Conservation (phyloP, 192 early-diverging fungal species). For the Gonapodya prolifera region DNA sequence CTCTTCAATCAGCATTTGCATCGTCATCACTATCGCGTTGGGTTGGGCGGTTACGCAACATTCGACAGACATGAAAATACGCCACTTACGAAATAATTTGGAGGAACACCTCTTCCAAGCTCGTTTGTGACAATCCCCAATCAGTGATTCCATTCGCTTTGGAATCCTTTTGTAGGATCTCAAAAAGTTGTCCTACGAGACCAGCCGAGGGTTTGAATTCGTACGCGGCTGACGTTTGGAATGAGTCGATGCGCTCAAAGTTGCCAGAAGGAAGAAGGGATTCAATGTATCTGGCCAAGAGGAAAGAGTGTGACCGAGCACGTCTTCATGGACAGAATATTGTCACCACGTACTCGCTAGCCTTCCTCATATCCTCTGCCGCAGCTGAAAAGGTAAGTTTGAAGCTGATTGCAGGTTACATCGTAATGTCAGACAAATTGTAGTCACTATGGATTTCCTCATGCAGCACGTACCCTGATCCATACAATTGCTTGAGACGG, state of each 20-base stretch:
- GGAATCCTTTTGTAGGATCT: conserved; percentile 42
- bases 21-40: neutral
- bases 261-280: conserved; percentile 27
- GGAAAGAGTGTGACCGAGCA: neutral
- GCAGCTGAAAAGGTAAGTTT: conserved; percentile 23
- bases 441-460: too few relatives aligned
- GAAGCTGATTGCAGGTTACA: too few relatives aligned
- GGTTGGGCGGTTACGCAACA: neutral
- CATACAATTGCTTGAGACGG: conserved; percentile 54
- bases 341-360: neutral
- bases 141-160: conserved; percentile 45
- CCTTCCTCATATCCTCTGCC: neutral
- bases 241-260: conserved; percentile 31
- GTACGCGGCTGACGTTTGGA: conserved; percentile 42
- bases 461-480: too few relatives aligned
- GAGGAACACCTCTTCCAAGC: conserved; percentile 10
- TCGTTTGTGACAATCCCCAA: conserved; percentile 51
- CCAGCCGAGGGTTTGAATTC: conserved; percentile 46
- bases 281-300: conserved; percentile 15
- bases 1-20: neutral
- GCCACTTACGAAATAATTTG: neutral
- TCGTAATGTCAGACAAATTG: too few relatives aligned
- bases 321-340: conserved; percentile 14
- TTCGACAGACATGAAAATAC: neutral
- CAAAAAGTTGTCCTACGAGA: conserved; percentile 40